Evolutionary conservation across 2,329 filamentous ascomycete species (phyloP).

Genomic region (Thermothelomyces thermophilus): DNA sequence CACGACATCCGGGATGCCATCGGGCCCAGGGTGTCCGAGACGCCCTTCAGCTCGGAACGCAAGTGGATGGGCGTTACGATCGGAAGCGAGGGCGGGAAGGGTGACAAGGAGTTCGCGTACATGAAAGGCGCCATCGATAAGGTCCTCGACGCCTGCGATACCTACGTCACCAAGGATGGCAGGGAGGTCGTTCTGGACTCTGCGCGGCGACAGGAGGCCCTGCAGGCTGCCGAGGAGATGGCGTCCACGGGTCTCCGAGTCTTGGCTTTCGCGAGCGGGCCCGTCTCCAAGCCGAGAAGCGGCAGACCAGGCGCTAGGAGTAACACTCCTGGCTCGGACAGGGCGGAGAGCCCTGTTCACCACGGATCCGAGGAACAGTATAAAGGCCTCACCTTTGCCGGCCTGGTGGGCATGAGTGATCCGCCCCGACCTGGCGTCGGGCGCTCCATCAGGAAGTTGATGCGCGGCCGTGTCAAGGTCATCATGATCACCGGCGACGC

Average conservation of each 20-base stretch:
- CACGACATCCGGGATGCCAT: constrained; percentile 84
- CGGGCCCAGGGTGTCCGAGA: constrained; percentile 75
- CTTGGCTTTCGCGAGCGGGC: constrained; percentile 85
- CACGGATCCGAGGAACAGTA: constrained; percentile 65
- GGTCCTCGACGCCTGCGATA: constrained; percentile 80
- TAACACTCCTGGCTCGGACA: constrained; percentile 43
- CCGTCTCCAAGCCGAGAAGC: constrained; percentile 45
- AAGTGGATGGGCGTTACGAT: constrained; percentile 99
- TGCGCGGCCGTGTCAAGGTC: constrained; percentile 91
- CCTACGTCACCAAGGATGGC: constrained; percentile 80
- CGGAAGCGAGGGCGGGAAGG: constrained; percentile 48
- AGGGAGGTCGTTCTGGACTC: constrained; percentile 81
- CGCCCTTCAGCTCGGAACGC: constrained; percentile 91
- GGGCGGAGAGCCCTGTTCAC: constrained; percentile 33
- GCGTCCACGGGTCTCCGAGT: constrained; percentile 84
- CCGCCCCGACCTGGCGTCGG: constrained; percentile 87
- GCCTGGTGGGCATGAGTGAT: constrained; percentile 94
- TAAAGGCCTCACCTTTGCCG: constrained; percentile 78
- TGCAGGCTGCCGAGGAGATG: constrained; percentile 77
- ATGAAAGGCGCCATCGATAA: constrained; percentile 93
- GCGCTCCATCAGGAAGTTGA: constrained; percentile 78
- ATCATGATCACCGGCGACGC: constrained; percentile 99
- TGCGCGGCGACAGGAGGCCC: constrained; percentile 62
- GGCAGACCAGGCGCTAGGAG: constrained; percentile 43
- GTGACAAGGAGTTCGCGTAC: constrained; percentile 75